These are phyloP conservation scores for Plasmodium reichenowi DNA, from an alignment of 169 alveolate genomes.

Conservation along the genomic window DNA sequence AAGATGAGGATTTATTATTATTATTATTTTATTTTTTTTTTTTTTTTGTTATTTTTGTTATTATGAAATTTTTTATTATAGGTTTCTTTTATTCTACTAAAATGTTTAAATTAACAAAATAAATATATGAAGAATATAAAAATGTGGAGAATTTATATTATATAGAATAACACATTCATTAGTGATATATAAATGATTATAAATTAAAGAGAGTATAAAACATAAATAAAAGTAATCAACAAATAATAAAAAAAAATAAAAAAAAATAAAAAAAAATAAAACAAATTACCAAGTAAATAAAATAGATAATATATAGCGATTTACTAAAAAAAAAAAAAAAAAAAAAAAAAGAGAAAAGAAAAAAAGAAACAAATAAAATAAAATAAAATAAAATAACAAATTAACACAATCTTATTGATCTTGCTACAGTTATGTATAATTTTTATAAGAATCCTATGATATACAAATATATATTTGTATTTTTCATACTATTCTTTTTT, in stretches of 20 bases:
- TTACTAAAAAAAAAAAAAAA: not conserved
- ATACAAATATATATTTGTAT: too few relatives aligned
- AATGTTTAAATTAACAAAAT: not conserved
- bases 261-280: not conserved
- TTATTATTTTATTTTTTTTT: too few relatives aligned
- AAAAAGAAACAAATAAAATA: too few relatives aligned
- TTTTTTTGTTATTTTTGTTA: not conserved
- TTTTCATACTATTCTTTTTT: too few relatives aligned
- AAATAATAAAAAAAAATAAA: slow-evolving; percentile 15
- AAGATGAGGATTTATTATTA: too few relatives aligned
- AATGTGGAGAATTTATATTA: slow-evolving; percentile 1
- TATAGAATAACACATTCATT: slow-evolving; percentile 4
- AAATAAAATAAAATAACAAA: too few relatives aligned
- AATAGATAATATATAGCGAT: not conserved
- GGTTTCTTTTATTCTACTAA: slow-evolving; percentile 15
- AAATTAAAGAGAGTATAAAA: not conserved
- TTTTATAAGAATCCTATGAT: too few relatives aligned
- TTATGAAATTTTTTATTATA: not conserved
- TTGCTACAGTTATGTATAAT: too few relatives aligned
- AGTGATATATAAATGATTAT: slow-evolving; percentile 13
- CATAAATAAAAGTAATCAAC: not conserved
- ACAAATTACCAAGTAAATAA: not conserved
- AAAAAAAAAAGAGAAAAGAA: not conserved
- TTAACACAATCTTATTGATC: too few relatives aligned
- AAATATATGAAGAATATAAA: not conserved